A percentile compares a stretch with the other conserved stretches of the same genome.
Evolutionary conservation across 352 stramenopile species (phyloP).

Genomic region (Phytopythium cucurbitacearum): DNA sequence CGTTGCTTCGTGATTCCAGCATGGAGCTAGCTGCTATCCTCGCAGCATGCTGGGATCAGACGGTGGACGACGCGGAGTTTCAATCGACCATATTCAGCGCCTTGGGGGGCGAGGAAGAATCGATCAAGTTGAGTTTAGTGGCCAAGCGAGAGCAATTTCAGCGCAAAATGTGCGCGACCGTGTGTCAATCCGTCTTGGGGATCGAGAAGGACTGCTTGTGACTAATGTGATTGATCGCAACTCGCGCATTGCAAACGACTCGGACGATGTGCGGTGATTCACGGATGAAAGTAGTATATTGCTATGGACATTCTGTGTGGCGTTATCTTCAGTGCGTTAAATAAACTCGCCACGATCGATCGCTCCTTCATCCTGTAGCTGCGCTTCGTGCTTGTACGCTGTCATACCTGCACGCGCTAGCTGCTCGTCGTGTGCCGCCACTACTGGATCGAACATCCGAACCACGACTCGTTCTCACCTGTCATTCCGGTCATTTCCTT

Average conservation of each 20-base stretch:
- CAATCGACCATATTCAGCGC: conserved; percentile 25
- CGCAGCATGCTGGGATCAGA: conserved; percentile 37
- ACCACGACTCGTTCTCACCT: conserved; percentile 45
- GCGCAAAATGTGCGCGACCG: conserved; percentile 1
- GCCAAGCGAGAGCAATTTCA: conserved; percentile 38
- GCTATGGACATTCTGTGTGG: too few relatives aligned
- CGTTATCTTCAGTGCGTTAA: too few relatives aligned
- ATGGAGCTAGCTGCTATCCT: conserved; percentile 23
- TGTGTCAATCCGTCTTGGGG: conserved; percentile 4
- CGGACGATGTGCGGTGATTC: too few relatives aligned
- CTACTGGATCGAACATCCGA: conserved; percentile 65
- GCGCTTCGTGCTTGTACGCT: background rate
- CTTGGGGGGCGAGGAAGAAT: conserved; percentile 29
- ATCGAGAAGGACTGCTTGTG: conserved; percentile 1
- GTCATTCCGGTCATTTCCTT: conserved; percentile 29
- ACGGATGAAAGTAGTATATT: too few relatives aligned
- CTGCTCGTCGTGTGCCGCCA: background rate
- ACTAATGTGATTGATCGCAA: background rate
- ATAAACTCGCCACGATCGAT: background rate
- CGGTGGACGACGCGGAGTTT: conserved; percentile 14
- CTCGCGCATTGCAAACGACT: background rate
- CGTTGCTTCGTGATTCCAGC: conserved; percentile 31
- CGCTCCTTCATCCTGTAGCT: background rate
- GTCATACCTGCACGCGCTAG: conserved; percentile 5
- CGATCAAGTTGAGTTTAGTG: conserved; percentile 27